Evolutionary conservation across 768 basidiomycete genomes (phyloP).

Genomic region (Tubosaeta brunneosetosa): DNA sequence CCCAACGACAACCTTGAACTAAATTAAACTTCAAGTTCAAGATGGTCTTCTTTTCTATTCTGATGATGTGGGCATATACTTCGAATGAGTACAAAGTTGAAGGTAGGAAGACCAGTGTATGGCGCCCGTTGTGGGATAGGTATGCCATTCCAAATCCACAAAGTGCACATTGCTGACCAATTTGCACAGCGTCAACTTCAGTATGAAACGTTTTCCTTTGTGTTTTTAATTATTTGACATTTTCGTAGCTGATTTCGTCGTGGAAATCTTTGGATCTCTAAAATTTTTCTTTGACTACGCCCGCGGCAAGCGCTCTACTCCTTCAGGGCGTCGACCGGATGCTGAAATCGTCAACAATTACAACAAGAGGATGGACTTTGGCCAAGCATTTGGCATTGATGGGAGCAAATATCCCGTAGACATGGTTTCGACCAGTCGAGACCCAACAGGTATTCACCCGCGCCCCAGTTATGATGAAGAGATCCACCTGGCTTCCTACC

Average conservation of each 20-base stretch:
- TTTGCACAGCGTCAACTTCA: constrained; percentile 39
- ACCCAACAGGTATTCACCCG: constrained; percentile 10
- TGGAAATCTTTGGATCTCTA: constrained; percentile 61
- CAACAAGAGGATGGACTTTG: constrained; percentile 32
- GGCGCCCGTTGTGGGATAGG: constrained; percentile 69
- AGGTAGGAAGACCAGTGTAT: constrained; percentile 50
- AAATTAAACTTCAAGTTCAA: constrained; percentile 25
- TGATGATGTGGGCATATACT: constrained; percentile 86
- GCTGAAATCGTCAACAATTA: constrained; percentile 19
- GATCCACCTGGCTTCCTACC: constrained; percentile 38
- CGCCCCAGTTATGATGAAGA: constrained; percentile 38
- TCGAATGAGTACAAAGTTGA: constrained; percentile 58
- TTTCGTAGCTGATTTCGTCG: constrained; percentile 53
- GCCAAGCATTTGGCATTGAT: constrained; percentile 37
- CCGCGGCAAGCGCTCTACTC: constrained; percentile 29
- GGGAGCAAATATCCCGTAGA: constrained; percentile 16
- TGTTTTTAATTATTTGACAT: constrained; percentile 5
- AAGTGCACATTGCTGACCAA: constrained; percentile 1
- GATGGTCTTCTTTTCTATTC: constrained; percentile 77
- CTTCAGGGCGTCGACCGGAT: constrained; percentile 15
- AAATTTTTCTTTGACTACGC: constrained; percentile 51
- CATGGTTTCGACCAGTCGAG: constrained; percentile 1
- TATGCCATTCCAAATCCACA: constrained; percentile 10
- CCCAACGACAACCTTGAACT: not conserved
- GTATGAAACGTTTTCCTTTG: constrained; percentile 28